Evolutionary conservation across 805 yeast species (phyloP), one percentile per base, ranked within the genome.

Genomic region (Metschnikowia anglica): DNA sequence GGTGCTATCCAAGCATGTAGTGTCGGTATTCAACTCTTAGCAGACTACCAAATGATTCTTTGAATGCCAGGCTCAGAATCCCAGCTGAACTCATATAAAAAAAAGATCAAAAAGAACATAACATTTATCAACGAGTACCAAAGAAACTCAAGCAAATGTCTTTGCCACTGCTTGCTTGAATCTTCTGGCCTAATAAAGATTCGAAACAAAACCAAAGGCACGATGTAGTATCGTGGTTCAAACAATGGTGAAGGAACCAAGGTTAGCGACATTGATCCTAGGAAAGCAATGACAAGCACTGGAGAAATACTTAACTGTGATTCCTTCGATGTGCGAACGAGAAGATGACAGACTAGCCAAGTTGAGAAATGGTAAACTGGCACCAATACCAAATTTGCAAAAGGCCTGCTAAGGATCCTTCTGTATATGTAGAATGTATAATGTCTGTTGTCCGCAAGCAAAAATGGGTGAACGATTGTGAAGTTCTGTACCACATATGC

Each of bases 31-130:
- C n/a, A n/a, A n/a, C n/a, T n/a, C n/a, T n/a, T n/a, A n/a, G n/a
- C n/a, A n/a, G n/a, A n/a, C n/a, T 60, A 93, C 99, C 98, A 93
- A 54, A 91, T 89, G 46, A 93, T 87, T 54, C 97, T 76, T 62
- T 89, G 96, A 7, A 69, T 53, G 0, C 70, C 74, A 0, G 76
- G 70, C 53, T 86, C 85, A 43, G 75, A 71, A 0, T 60, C 66
- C 97, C 97, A 89, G 8, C 59, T 51, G 53, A 90, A 86, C 20
- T 86, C 78, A 47, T 77, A 74, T 4, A 59, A 63, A 23, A 84
- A 65, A 55, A 89, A 89, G 0, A 89, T 62, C 2, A 56, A 46
- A 39, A 80, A 66, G 0, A 86, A 71, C 0, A 69, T 62, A 1
- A 72, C 59, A 52, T 87, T 82, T 47, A 89, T 68, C 1, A 66